Evolutionary conservation across 441 rosid species (phyloP).

Genomic region (Eruca vesicaria): DNA sequence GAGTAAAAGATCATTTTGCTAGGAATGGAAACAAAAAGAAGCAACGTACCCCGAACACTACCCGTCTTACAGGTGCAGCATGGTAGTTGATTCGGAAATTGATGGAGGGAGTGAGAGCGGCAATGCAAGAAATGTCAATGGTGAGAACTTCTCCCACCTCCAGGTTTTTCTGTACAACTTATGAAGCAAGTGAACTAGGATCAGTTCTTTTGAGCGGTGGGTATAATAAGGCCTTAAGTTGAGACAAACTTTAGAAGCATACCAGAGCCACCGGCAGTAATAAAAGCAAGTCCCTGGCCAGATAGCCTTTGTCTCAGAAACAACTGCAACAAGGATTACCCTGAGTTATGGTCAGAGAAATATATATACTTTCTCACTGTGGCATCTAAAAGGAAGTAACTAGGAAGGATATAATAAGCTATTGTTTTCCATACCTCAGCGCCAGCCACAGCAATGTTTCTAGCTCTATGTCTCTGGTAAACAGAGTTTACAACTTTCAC

Average conservation of each 20-base stretch:
- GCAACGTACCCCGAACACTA: slow-evolving; percentile 77
- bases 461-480: slow-evolving; percentile 81
- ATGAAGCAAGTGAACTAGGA: slow-evolving; percentile 2
- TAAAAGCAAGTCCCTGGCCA: slow-evolving; percentile 97
- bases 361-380: background rate
- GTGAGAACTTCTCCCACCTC: slow-evolving; percentile 89
- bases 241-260: slow-evolving; percentile 27
- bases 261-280: slow-evolving; percentile 98
- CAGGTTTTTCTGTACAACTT: slow-evolving; percentile 92
- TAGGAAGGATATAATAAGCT: background rate
- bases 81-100: slow-evolving; percentile 82
- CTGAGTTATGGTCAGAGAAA: background rate
- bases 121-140: slow-evolving; percentile 86
- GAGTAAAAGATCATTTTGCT: background rate
- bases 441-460: slow-evolving; percentile 55
- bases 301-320: slow-evolving; percentile 87
- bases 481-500: slow-evolving; percentile 77
- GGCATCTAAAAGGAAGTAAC: background rate
- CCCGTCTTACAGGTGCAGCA: slow-evolving; percentile 74
- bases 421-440: slow-evolving; percentile 65
- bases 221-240: background rate
- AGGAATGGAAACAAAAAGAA: background rate
- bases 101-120: slow-evolving; percentile 69
- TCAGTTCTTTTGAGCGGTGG: background rate
- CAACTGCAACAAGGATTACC: slow-evolving; percentile 46